phyloP scores from a whole-genome alignment of 2,329 filamentous ascomycete species.

The Colletotrichum liaoningense region DNA sequence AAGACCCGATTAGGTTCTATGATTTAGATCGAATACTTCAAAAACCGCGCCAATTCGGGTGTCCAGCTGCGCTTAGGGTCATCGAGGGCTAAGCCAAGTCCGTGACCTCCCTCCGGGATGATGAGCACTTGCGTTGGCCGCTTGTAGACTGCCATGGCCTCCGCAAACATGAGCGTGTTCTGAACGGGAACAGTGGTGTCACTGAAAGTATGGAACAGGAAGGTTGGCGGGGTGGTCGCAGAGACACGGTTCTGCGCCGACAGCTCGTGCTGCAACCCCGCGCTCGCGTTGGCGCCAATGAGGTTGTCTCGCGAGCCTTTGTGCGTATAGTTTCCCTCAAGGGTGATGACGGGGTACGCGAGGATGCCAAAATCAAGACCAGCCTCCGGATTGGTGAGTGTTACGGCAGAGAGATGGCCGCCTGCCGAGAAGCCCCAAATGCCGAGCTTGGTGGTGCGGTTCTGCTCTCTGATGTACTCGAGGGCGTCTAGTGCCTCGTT shows the following conservation, averaged over 20 bases:
- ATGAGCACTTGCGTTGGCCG: conserved; percentile 41
- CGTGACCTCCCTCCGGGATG: conserved; percentile 44
- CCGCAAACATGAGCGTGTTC: conserved; percentile 42
- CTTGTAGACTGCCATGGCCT: conserved; percentile 39
- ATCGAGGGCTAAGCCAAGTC: conserved; percentile 41
- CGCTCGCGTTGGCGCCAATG: conserved; percentile 35
- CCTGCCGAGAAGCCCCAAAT: conserved; percentile 41
- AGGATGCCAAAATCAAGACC: conserved; percentile 40
- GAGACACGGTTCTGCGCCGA: conserved; percentile 42
- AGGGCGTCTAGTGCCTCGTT: conserved; percentile 37
- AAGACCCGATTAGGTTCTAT: not conserved
- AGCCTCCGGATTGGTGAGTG: conserved; percentile 36
- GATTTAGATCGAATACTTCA: conserved; percentile 37
- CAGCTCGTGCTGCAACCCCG: conserved; percentile 35
- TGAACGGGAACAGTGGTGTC: conserved; percentile 41
- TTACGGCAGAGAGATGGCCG: conserved; percentile 39
- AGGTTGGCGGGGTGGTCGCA: conserved; percentile 44
- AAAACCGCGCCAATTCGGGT: conserved; percentile 42
- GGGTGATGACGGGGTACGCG: conserved; percentile 39
- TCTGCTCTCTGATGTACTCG: conserved; percentile 35
- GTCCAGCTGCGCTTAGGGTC: conserved; percentile 42
- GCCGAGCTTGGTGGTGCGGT: conserved; percentile 36
- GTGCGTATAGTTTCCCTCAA: conserved; percentile 36
- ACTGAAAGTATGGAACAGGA: conserved; percentile 48
- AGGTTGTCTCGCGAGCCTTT: conserved; percentile 38